Conservation (phyloP, 1,284 basidiomycete genomes). For the Naganishia cerealis region DNA sequence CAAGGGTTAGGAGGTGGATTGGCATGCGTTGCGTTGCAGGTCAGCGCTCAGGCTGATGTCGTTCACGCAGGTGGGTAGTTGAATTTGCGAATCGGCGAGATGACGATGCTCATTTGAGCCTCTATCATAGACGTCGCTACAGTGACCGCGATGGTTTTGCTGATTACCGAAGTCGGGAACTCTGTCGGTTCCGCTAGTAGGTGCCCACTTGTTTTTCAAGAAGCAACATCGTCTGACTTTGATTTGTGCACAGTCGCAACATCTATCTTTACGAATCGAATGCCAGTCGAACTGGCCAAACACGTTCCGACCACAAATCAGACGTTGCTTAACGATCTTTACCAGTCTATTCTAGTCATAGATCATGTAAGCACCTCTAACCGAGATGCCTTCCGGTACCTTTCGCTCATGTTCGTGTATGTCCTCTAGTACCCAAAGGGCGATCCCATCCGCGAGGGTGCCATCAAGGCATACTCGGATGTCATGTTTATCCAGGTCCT, state of each 20-base stretch:
- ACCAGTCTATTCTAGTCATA: slow-evolving; percentile 56
- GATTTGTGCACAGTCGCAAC: slow-evolving; percentile 20
- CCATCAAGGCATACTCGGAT: slow-evolving; percentile 56
- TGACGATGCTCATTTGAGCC: background rate
- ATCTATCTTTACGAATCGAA: slow-evolving; percentile 36
- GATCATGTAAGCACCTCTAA: slow-evolving; percentile 45
- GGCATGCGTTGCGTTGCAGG: slow-evolving; percentile 67
- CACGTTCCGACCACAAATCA: slow-evolving; percentile 57
- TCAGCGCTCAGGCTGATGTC: slow-evolving; percentile 75
- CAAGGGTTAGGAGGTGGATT: slow-evolving; percentile 79
- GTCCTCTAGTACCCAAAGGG: slow-evolving; percentile 55
- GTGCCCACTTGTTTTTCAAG: slow-evolving; percentile 33
- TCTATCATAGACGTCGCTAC: slow-evolving; percentile 66
- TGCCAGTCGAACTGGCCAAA: slow-evolving; percentile 61
- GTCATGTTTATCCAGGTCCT: slow-evolving; percentile 51
- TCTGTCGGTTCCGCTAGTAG: slow-evolving; percentile 57
- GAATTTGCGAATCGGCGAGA: background rate
- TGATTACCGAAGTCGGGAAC: slow-evolving; percentile 62
- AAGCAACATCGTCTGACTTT: slow-evolving; percentile 4
- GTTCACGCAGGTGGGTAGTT: slow-evolving; percentile 57
- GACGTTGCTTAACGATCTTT: slow-evolving; percentile 52
- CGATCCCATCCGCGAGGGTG: slow-evolving; percentile 62
- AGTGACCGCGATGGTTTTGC: slow-evolving; percentile 75
- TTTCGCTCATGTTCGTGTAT: background rate
- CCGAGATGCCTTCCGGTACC: slow-evolving; percentile 45